Evolutionary conservation across 352 stramenopile genomes (phyloP), one percentile per base, ranked within the genome.

Genomic region (Phytophthora rubi): DNA sequence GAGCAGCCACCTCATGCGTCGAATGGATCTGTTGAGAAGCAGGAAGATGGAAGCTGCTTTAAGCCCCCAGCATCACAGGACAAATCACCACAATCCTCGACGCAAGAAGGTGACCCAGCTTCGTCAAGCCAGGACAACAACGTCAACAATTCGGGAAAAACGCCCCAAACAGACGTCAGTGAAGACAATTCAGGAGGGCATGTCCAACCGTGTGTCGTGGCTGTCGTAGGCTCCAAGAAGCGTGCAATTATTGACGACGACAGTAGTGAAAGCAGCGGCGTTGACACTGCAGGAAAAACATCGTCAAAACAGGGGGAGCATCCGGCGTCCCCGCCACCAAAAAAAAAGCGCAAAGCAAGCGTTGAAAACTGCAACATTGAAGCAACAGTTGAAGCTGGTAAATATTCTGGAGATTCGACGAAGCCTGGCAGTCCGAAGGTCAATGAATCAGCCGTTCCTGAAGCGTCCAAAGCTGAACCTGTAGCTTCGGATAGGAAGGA

Each of bases 181-280:
- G 57, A 76, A 63, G 71, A 78, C 30, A 65, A 71, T 73, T 68
- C 65, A 51, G 35, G 45, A 39, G 48, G 69, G 21, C 71, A 72
- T 30, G 42, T 42, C 9, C 62, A 73, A 42, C 16, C 54, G 51
- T 32, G 62, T n/a, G 67, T 67, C 37, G 64, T 74, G 53, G 47
- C 58, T 26, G 26, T 73, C 28, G 53, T 77, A 6, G 71, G 76
- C 18, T 69, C 73, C 13, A 90, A 86, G 67, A 91, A 91, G 53
- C 73, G 81, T 55, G 77, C 81, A 53, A 88, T 91, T 61, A 76
- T 91, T 35, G 81, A 89, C 21, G 83, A 91, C 56, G 83, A 91
- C 61, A 81, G 71, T 54, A 83, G 75, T 16, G 80, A 86, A 47
- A 85, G 80, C 68, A 71, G 71, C 28, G 76, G 85, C 57, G 68